These are phyloP conservation scores for Allium sativum DNA, from an alignment of 106 monocot genomes.

Conservation along the genomic window DNA sequence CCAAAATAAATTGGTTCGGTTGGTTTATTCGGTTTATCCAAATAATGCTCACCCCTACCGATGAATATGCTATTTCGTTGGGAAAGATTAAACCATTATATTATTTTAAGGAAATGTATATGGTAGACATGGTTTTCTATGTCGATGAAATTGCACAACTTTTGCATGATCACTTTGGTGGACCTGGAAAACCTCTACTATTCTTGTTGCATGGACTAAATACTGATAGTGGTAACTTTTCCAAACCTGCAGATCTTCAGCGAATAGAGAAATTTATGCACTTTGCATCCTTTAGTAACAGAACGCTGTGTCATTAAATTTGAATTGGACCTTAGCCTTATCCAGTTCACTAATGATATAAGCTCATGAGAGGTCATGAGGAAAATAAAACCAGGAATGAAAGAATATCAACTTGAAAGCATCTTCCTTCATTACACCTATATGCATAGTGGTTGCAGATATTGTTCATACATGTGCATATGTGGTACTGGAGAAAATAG, in stretches of 20 bases:
- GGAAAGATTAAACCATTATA: slow-evolving; percentile 79
- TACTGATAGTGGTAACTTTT: slow-evolving; percentile 82
- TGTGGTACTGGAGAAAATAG: slow-evolving; percentile 97
- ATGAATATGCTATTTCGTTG: slow-evolving; percentile 97
- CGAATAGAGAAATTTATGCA: slow-evolving; percentile 68
- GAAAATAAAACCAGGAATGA: slow-evolving; percentile 61
- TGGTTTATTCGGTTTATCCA: too few species aligned
- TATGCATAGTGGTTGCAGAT: slow-evolving; percentile 95
- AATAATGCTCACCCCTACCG: too few species aligned
- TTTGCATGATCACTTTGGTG: slow-evolving; percentile 28
- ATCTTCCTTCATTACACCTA: slow-evolving; percentile 92
- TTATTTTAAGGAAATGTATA: slow-evolving; percentile 75
- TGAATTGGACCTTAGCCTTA: slow-evolving; percentile 69
- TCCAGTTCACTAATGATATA: slow-evolving; percentile 95
- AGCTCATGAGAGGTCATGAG: slow-evolving; percentile 99
- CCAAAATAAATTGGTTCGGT: too few species aligned
- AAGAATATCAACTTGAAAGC: slow-evolving; percentile 98
- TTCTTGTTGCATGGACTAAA: slow-evolving; percentile 83
- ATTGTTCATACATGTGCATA: slow-evolving; percentile 95
- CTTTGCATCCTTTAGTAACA: slow-evolving; percentile 80
- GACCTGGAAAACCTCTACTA: slow-evolving; percentile 47
- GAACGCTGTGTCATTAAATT: slow-evolving; percentile 84
- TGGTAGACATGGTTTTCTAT: slow-evolving; percentile 77
- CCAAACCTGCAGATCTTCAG: slow-evolving; percentile 82
- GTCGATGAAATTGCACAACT: slow-evolving; percentile 72